phyloP scores from a whole-genome alignment of 1,139 yeast species.

The Geotrichum phurueaensis region DNA sequence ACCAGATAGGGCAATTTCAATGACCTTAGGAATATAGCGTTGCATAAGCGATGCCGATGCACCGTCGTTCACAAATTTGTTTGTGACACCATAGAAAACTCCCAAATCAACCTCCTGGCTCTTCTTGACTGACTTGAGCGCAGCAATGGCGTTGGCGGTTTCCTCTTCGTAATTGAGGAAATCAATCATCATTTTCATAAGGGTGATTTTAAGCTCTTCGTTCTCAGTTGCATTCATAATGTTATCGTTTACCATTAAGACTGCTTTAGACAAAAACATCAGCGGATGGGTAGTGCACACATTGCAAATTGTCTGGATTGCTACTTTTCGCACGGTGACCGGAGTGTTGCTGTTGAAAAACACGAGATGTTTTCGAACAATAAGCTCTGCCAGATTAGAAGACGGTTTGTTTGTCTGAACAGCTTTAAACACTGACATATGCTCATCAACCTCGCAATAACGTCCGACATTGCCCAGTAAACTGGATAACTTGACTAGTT shows the following conservation, averaged over 20 bases:
- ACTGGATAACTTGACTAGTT: conserved; percentile 52
- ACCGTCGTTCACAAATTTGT: conserved; percentile 53
- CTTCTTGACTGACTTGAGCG: conserved; percentile 31
- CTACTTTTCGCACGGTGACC: conserved; percentile 41
- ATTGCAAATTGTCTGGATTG: conserved; percentile 51
- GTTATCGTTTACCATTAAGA: conserved; percentile 49
- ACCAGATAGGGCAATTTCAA: conserved; percentile 45
- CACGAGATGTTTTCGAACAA: conserved; percentile 50
- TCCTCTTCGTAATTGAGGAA: conserved; percentile 41
- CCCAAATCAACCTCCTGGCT: conserved; percentile 41
- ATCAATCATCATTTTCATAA: conserved; percentile 50
- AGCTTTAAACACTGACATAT: conserved; percentile 40
- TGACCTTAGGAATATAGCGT: conserved; percentile 47
- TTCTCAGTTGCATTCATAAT: conserved; percentile 37
- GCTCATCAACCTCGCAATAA: conserved; percentile 52
- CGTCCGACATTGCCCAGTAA: conserved; percentile 67
- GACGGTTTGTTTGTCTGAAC: conserved; percentile 36
- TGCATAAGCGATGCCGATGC: conserved; percentile 69
- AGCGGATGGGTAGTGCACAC: conserved; percentile 59
- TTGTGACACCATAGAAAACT: conserved; percentile 49
- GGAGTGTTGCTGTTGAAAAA: conserved; percentile 42
- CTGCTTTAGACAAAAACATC: conserved; percentile 46
- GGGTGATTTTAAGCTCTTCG: conserved; percentile 42
- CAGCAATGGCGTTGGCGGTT: conserved; percentile 44
- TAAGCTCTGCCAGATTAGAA: conserved; percentile 51